Evolutionary conservation across 75 land plant species (phyloP), one percentile per base, ranked within the genome.

Genomic region (Pinus tabuliformis): DNA sequence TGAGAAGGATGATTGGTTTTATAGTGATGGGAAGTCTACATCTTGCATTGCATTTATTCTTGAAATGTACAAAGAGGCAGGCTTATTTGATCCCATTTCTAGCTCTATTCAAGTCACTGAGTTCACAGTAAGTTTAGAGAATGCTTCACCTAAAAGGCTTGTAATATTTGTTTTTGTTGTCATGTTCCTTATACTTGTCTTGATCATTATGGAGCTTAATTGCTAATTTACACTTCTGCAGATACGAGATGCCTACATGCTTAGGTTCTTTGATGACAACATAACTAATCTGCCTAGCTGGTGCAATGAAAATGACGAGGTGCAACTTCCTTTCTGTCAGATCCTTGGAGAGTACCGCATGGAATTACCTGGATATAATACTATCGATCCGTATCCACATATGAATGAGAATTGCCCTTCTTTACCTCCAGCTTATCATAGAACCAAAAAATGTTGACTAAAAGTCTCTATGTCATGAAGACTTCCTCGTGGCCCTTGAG

Each of bases 241-340:
- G 98, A 92, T 95, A 72, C 83, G 89, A 59, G 98, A 95, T 82
- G 98, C 98, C 1, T 95, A 95, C 78, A 92, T 89, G 91, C 89
- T 95, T 56, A 91, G 86, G 56, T 87, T 95, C 24, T 95, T 88
- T 73, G 98, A 95, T 63, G 82, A 83, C 59, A 87, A 95, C 77
- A 37, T 64, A 21, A 90, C 95, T 22, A 85, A 86, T 42, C 73
- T 92, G 68, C 95, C 98, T 45, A 78, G 63, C 36, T 95, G 95
- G 95, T 95, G 98, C 81, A 83, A 88, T 52, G 81, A 76, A 18
- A 42, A 57, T 18, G 89, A 76, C 18, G 76, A 82, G 73, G 78
- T 57, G 0, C 61, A 73, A 61, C 84, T 85, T 64, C 93, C 91
- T 0, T 92, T 84, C 76, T 95, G 98, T 81, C 98, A 95, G 70